A percentile compares a stretch with the other conserved stretches of the same genome.
Conservation (phyloP, 106 monocot genomes). For the Posidonia australis region DNA sequence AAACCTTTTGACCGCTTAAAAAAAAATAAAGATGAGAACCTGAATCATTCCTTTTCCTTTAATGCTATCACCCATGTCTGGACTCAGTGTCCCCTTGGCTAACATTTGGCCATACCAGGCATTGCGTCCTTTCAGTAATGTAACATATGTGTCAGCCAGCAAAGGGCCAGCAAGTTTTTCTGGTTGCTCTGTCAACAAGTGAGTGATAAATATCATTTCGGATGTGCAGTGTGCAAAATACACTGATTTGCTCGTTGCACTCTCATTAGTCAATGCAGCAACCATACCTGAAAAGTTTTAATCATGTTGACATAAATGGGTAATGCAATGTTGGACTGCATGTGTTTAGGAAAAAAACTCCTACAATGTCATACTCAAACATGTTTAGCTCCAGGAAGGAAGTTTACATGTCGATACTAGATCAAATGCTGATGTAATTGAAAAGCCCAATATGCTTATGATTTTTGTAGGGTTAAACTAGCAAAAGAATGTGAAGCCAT, state of each 20-base stretch:
- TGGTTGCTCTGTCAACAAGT: constrained; percentile 76
- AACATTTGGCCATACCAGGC: constrained; percentile 97
- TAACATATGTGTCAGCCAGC: constrained; percentile 92
- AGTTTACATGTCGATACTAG: no score
- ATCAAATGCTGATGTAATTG: no score
- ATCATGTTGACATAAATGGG: background rate
- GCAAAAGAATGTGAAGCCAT: no score
- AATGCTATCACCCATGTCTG: constrained; percentile 94
- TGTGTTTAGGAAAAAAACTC: background rate
- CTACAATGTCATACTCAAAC: no score
- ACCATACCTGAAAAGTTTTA: constrained; percentile 57
- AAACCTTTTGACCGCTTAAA: no score
- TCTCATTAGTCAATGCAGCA: constrained; percentile 92
- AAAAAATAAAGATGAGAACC: constrained; percentile 24
- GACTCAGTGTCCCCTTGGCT: constrained; percentile 74
- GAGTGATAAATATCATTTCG: constrained; percentile 98
- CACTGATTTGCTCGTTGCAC: constrained; percentile 92
- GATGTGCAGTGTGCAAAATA: constrained; percentile 97
- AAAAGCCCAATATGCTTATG: no score
- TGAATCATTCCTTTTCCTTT: constrained; percentile 99
- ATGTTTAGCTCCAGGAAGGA: no score
- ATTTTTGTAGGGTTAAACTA: no score
- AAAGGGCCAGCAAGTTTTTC: constrained; percentile 94
- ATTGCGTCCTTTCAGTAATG: constrained; percentile 87
- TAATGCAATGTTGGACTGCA: background rate